Evolutionary conservation across 768 basidiomycete species (phyloP), one percentile per base, ranked within the genome.

Genomic region (Amanita brunnescens): DNA sequence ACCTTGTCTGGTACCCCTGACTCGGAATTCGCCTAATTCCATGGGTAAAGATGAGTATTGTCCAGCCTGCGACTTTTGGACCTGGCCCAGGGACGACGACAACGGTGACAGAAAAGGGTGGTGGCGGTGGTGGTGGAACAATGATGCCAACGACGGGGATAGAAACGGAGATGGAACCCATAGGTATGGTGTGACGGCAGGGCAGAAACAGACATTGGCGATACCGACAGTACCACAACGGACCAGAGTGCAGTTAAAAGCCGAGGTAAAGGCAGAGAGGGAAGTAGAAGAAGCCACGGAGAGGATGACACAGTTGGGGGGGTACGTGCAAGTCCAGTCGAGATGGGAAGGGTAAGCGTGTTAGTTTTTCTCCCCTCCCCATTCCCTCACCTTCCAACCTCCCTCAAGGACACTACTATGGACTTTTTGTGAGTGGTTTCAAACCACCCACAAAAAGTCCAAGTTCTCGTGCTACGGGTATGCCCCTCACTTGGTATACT

Each of bases 311-410:
- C 47, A 49, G 16, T 16, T 49, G 6, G 47, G 47, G n/a, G 47
- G 35, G 47, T 38, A 37, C 26, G 37, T 49, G 35, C 47, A 49
- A 13, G 21, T 51, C 5, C 50, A 51, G 16, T 51, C 50, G 4
- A 33, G 42, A 44, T 44, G 40, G 50, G 50, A 51, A 51, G 50
- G 50, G 50, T 51, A 6, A 51, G 50, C 44, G n/a, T n/a, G n/a
- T n/a, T n/a, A n/a, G n/a, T n/a, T n/a, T n/a, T n/a, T n/a, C n/a
- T n/a, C n/a, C n/a, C n/a, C n/a, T n/a, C n/a, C n/a, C n/a, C n/a
- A n/a, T n/a, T n/a, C n/a, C n/a, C n/a, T n/a, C n/a, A n/a, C n/a
- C n/a, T n/a, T n/a, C n/a, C n/a, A n/a, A n/a, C n/a, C n/a, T n/a
- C n/a, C n/a, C n/a, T n/a, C n/a, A n/a, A n/a, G n/a, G n/a, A n/a